These are phyloP conservation scores for Piloderma croceum DNA, from an alignment of 768 basidiomycete species.

Conservation along the genomic window DNA sequence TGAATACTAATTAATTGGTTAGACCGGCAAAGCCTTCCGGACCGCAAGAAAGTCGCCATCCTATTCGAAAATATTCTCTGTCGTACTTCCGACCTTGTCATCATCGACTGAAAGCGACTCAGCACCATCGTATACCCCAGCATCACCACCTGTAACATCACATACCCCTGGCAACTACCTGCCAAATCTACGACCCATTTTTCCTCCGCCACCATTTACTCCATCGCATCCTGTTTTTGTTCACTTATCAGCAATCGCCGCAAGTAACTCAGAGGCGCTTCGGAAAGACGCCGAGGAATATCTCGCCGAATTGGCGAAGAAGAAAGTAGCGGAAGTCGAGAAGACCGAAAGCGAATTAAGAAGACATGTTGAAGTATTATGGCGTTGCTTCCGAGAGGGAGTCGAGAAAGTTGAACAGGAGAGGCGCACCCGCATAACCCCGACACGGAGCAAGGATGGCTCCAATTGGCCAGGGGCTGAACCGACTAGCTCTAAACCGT, in stretches of 20 bases:
- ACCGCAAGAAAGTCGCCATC: too few species aligned
- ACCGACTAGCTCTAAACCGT: too few species aligned
- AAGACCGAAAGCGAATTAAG: slow-evolving; percentile 48
- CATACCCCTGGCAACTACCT: slow-evolving; percentile 36
- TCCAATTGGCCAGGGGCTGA: too few species aligned
- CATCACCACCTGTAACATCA: slow-evolving; percentile 24
- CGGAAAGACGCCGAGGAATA: slow-evolving; percentile 56
- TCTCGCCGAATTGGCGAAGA: slow-evolving; percentile 45
- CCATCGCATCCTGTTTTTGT: slow-evolving; percentile 68
- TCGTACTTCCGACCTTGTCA: slow-evolving; percentile 36
- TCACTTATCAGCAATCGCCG: slow-evolving; percentile 57
- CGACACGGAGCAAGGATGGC: too few species aligned
- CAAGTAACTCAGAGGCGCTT: slow-evolving; percentile 45
- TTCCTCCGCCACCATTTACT: slow-evolving; percentile 72
- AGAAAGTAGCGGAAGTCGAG: slow-evolving; percentile 53
- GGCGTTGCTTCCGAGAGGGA: slow-evolving; percentile 52
- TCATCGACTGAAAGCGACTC: slow-evolving; percentile 22
- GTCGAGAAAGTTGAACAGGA: slow-evolving; percentile 40
- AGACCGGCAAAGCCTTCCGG: too few species aligned
- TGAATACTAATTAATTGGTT: too few species aligned
- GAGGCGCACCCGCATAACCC: too few species aligned
- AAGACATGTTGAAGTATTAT: slow-evolving; percentile 55
- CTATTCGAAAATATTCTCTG: too few species aligned
- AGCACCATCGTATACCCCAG: slow-evolving; percentile 20
- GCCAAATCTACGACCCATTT: slow-evolving; percentile 51